Evolutionary conservation across 2,329 filamentous ascomycete species (phyloP).

Genomic region (Claviceps arundinis): DNA sequence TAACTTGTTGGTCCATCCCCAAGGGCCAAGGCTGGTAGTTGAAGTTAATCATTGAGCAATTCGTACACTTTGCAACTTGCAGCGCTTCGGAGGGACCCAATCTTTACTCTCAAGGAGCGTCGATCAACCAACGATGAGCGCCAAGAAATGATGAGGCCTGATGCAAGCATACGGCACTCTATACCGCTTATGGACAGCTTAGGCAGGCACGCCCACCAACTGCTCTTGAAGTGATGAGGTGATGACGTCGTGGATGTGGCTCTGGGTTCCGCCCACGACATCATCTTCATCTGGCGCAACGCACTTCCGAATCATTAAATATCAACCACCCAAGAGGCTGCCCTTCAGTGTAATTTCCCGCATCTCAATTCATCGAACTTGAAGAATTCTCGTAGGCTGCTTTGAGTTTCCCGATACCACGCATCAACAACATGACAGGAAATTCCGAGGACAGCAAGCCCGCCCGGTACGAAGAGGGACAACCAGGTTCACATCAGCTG

Average conservation of each 20-base stretch:
- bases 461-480: conserved; percentile 56
- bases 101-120: background rate
- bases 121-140: background rate
- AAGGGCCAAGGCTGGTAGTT: no score
- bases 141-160: background rate
- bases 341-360: background rate
- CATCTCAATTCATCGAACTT: background rate
- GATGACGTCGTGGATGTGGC: conserved; percentile 20
- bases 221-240: background rate
- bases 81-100: no score
- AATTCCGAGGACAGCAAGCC: conserved; percentile 47
- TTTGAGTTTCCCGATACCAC: background rate
- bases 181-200: background rate
- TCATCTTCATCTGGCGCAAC: background rate
- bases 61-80: no score
- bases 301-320: background rate
- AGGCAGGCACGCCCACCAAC: background rate
- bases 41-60: no score
- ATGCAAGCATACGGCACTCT: background rate
- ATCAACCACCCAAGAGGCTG: background rate
- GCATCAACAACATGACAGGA: conserved; percentile 20
- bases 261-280: conserved; percentile 3
- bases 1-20: no score
- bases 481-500: conserved; percentile 52
- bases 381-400: background rate